phyloP scores from a whole-genome alignment of 2,329 filamentous ascomycete species.

The Gaeumannomyces tritici region DNA sequence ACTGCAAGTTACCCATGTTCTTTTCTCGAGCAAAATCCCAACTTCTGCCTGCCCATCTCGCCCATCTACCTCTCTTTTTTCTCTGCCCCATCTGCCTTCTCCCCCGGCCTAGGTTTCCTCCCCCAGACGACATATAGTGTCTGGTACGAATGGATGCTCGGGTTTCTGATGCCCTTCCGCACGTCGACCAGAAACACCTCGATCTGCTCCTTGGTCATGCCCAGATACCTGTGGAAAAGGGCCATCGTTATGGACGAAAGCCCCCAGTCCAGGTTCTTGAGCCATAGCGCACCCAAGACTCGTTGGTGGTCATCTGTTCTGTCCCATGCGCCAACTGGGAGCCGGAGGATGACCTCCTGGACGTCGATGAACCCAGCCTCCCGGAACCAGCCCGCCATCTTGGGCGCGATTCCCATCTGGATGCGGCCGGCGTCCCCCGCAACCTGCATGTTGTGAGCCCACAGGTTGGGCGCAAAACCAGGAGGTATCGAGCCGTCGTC shows the following conservation, averaged over 20 bases:
- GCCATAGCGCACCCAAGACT: conserved; percentile 19
- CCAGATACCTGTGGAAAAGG: conserved; percentile 23
- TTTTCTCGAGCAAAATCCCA: neutral
- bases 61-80: neutral
- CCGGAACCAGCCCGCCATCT: conserved; percentile 15
- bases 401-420: conserved; percentile 8
- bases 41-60: neutral
- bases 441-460: conserved; percentile 12
- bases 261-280: conserved; percentile 17
- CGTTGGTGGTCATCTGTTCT: neutral
- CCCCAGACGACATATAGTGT: conserved; percentile 40
- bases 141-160: conserved; percentile 37
- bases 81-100: neutral
- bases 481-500: conserved; percentile 17
- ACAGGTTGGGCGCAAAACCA: conserved; percentile 9
- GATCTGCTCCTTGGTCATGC: conserved; percentile 33
- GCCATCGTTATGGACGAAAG: conserved; percentile 20
- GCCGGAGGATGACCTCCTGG: conserved; percentile 15
- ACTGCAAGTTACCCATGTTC: neutral
- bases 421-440: conserved; percentile 11
- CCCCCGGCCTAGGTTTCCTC: conserved; percentile 29
- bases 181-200: conserved; percentile 42
- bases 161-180: conserved; percentile 34
- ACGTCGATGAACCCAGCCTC: conserved; percentile 21
- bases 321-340: conserved; percentile 24